Base-by-base conservation (phyloP, 169 alveolate species). In the Plasmodium yoelii region DNA sequence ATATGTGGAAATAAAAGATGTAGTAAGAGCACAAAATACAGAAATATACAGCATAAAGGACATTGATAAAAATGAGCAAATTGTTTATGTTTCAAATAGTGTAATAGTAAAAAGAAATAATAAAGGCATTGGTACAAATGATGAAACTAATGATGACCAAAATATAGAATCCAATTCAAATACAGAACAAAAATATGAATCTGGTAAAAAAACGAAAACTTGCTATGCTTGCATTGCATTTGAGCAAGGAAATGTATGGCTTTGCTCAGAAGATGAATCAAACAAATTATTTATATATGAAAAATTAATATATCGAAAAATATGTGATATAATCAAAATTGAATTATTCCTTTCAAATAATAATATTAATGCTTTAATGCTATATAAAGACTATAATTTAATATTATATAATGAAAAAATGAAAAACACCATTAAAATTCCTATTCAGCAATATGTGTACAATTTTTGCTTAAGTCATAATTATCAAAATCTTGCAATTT, bases 181-280 rank as follows among this genome's bases (percentile, higher is more conserved):
- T 6, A 39, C 12, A 4, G 42, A 7, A 34, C 42, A 34, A 34
- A 80, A 67, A 15, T 18, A 24, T 55, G 64, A 63, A n/a, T n/a
- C 60, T 26, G 22, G 46, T 2, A 46, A 12, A 24, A 47, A 51
- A 19, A 28, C 8, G 12, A 71, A 13, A 56, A 49, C 19, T 39
- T 69, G 60, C 59, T 73, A 86, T 63, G 91, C 71, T 2, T 86
- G 91, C 39, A 69, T 86, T 34, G 91, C 91, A n/a, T 86, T 70
- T 49, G 91, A 86, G 71, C 87, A 86, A 39, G 91, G 91, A 56
- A 70, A 86, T 70, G 87, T 86, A 64, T 86, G 91, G 80, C 34
- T 86, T 15, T 86, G 80, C 49, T 15, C 73, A 57, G 86, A 86
- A 59, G 77, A 86, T 10, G 87, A 70, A 59, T 0, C 55, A 24